Evolutionary conservation across 352 stramenopile genomes (phyloP).

Genomic region (Elongisporangium senticosum): DNA sequence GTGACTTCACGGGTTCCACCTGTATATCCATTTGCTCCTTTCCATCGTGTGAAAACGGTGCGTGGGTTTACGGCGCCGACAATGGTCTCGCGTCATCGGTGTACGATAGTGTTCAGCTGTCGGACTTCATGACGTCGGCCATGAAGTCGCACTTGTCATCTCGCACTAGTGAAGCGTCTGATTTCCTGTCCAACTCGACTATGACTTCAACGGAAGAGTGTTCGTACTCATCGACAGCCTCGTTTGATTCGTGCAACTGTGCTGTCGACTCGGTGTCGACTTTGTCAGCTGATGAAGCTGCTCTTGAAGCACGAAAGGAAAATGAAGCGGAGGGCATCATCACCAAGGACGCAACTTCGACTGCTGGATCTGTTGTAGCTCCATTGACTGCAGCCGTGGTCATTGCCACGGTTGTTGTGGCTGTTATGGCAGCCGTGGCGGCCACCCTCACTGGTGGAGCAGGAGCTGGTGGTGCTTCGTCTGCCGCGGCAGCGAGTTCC

Average conservation of each 20-base stretch:
- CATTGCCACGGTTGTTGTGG: constrained; percentile 62
- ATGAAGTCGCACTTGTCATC: constrained; percentile 32
- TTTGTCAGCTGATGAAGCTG: constrained; percentile 31
- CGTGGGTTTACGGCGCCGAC: constrained; percentile 51
- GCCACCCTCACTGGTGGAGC: constrained; percentile 42
- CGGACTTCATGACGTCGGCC: constrained; percentile 43
- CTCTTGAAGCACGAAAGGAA: constrained; percentile 44
- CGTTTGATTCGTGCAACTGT: constrained; percentile 70
- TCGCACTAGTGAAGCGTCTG: constrained; percentile 29
- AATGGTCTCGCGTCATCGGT: constrained; percentile 67
- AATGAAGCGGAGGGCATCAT: constrained; percentile 49
- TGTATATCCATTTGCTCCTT: constrained; percentile 81
- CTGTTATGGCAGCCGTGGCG: constrained; percentile 59
- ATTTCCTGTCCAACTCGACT: constrained; percentile 54
- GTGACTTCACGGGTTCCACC: constrained; percentile 34
- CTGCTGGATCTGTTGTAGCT: constrained; percentile 47
- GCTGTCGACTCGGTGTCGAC: constrained; percentile 36
- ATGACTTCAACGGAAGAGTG: constrained; percentile 55
- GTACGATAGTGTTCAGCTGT: constrained; percentile 42
- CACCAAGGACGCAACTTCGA: constrained; percentile 55
- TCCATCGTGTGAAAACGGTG: constrained; percentile 45
- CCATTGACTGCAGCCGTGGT: constrained; percentile 63
- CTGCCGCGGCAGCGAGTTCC: constrained; percentile 1
- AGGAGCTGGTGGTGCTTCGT: constrained; percentile 32
- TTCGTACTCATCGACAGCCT: constrained; percentile 48